Evolutionary conservation across 192 early-diverging fungal species (phyloP).

Genomic region (Jimgerdemannia flammicorona): DNA sequence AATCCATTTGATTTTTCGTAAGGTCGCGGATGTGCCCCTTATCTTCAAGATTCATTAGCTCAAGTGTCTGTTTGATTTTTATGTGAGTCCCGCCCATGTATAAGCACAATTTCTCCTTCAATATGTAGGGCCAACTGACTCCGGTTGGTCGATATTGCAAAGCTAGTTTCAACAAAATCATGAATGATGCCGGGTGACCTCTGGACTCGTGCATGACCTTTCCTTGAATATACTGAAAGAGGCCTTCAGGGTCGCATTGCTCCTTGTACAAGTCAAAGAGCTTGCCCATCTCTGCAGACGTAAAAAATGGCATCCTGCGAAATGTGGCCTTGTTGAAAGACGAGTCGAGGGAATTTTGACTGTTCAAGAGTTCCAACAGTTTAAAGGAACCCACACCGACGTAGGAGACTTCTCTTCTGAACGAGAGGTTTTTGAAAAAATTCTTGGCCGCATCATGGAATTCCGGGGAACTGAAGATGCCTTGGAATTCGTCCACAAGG

Average conservation of each 20-base stretch:
- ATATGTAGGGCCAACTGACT: neutral
- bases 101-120: neutral
- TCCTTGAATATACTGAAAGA: neutral
- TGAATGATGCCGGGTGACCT: neutral
- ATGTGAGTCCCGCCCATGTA: neutral
- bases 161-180: neutral
- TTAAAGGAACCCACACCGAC: slow-evolving; percentile 7
- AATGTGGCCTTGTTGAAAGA: slow-evolving; percentile 13
- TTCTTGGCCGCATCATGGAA: slow-evolving; percentile 1
- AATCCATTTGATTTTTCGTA: too few species aligned
- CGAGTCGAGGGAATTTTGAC: neutral
- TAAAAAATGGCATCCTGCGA: slow-evolving; percentile 15
- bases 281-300: neutral
- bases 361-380: slow-evolving; percentile 3
- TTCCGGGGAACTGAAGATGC: neutral
- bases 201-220: neutral
- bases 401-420: neutral
- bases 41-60: neutral
- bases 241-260: neutral
- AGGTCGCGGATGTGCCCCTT: neutral
- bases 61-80: neutral
- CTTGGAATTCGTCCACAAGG: slow-evolving; percentile 17
- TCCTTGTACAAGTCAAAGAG: neutral
- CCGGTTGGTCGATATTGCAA: neutral
- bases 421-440: neutral